These are phyloP conservation scores for Umbelopsis vinacea DNA, from an alignment of 192 early-diverging fungal species.

Conservation along the genomic window DNA sequence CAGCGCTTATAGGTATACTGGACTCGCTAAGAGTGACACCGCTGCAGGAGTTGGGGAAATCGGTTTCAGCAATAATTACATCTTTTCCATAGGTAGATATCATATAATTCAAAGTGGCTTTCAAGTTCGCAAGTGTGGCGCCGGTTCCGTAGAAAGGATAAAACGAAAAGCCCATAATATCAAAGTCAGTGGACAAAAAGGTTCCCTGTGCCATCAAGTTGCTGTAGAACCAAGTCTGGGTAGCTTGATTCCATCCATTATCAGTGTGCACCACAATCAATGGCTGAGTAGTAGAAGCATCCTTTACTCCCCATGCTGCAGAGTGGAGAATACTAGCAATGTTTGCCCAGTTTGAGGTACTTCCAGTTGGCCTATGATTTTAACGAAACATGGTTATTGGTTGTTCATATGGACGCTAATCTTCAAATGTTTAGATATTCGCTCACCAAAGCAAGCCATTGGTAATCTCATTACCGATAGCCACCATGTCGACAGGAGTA, in stretches of 20 bases:
- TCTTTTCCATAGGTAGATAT: conserved; percentile 34
- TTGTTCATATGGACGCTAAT: not conserved
- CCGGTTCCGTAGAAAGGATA: conserved; percentile 37
- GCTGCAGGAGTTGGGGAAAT: conserved; percentile 36
- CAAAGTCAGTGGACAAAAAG: conserved; percentile 36
- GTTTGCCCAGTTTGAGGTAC: conserved; percentile 23
- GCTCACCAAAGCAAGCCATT: conserved; percentile 35
- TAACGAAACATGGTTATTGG: not conserved
- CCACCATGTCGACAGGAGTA: conserved; percentile 27
- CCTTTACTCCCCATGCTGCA: conserved; percentile 41
- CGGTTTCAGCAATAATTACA: conserved; percentile 35
- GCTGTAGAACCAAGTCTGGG: conserved; percentile 28
- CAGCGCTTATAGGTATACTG: conserved; percentile 25
- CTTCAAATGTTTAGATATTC: not conserved
- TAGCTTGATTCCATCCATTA: conserved; percentile 35
- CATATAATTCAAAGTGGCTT: conserved; percentile 23
- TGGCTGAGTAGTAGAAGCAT: conserved; percentile 20
- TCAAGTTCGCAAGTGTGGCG: conserved; percentile 34
- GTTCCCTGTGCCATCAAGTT: conserved; percentile 31
- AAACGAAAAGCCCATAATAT: conserved; percentile 41
- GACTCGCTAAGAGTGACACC: conserved; percentile 26
- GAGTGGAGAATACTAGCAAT: conserved; percentile 36
- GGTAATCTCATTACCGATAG: conserved; percentile 39
- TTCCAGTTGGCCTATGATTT: conserved; percentile 28
- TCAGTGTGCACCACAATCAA: conserved; percentile 34